These are phyloP conservation scores for Backusella mclennaniae DNA, from an alignment of 192 early-diverging fungal species.

Conservation along the genomic window DNA sequence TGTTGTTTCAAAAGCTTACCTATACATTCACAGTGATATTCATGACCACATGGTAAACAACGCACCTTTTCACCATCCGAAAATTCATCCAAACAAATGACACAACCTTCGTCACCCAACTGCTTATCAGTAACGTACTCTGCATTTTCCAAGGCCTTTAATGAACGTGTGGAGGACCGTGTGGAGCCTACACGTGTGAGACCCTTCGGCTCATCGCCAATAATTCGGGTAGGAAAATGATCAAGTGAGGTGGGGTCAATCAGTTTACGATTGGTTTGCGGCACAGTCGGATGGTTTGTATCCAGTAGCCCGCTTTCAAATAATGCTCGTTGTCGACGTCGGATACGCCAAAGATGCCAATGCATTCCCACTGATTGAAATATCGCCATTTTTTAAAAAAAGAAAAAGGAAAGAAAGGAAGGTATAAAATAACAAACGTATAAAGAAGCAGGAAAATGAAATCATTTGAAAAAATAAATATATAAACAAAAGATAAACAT, in stretches of 20 bases:
- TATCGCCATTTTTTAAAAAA: background rate
- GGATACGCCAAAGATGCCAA: slow-evolving; percentile 36
- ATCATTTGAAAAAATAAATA: background rate
- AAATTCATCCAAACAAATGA: slow-evolving; percentile 59
- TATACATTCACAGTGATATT: slow-evolving; percentile 62
- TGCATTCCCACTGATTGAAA: slow-evolving; percentile 24
- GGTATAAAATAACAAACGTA: background rate
- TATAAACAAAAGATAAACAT: background rate
- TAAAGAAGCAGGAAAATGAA: background rate
- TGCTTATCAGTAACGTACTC: slow-evolving; percentile 6
- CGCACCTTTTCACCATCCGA: slow-evolving; percentile 48
- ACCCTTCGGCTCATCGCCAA: slow-evolving; percentile 19
- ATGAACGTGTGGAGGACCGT: slow-evolving; percentile 26
- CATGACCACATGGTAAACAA: slow-evolving; percentile 52
- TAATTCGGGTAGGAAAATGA: slow-evolving; percentile 40
- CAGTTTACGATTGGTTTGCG: slow-evolving; percentile 7
- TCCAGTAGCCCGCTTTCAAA: slow-evolving; percentile 23
- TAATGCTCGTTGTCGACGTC: slow-evolving; percentile 22
- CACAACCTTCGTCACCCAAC: slow-evolving; percentile 37
- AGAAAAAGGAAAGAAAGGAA: background rate
- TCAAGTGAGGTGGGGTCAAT: slow-evolving; percentile 18
- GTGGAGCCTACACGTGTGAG: slow-evolving; percentile 14
- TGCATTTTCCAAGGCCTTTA: slow-evolving; percentile 34
- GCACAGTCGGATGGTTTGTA: background rate
- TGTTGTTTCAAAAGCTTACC: too few relatives aligned